A percentile compares a stretch with the other conserved stretches of the same genome.
Conservation (phyloP, 78 protist genomes). For the Dictyostelium citrinum region DNA sequence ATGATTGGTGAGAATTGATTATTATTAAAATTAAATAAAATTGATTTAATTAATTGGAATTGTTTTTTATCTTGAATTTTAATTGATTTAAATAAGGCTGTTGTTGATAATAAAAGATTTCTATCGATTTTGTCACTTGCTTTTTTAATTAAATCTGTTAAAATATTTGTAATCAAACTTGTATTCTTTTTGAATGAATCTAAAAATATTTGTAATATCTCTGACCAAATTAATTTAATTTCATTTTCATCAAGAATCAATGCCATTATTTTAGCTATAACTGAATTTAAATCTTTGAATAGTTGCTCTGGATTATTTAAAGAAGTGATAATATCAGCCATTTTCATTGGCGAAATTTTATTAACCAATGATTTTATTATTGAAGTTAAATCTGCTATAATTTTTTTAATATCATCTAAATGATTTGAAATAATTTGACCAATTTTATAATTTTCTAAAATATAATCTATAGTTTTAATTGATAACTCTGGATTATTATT, state of each 20-base stretch:
- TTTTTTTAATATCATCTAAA: not conserved
- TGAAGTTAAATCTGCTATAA: not conserved
- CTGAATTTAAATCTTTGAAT: not conserved
- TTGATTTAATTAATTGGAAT: not conserved
- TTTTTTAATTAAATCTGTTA: not conserved
- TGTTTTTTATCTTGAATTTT: not conserved
- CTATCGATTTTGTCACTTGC: not conserved
- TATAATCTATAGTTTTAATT: not conserved
- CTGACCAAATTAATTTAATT: not conserved
- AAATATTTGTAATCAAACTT: not conserved
- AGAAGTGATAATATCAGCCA: no score
- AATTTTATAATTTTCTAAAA: not conserved
- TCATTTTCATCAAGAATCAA: not conserved
- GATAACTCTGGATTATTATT: not conserved
- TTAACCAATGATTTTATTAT: not conserved
- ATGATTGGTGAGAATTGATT: not conserved
- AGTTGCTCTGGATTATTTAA: no score
- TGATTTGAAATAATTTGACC: not conserved
- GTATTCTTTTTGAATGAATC: not conserved
- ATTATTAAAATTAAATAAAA: not conserved
- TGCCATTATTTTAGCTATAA: not conserved
- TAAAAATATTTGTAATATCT: not conserved
- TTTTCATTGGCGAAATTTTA: no score
- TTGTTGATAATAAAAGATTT: not conserved
- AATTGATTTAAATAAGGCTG: not conserved